Percentiles rank a stretch among this genome's conserved stretches.
Evolutionary conservation across 2,329 filamentous ascomycete species (phyloP).

Genomic region (Phaeosphaeria sp.): DNA sequence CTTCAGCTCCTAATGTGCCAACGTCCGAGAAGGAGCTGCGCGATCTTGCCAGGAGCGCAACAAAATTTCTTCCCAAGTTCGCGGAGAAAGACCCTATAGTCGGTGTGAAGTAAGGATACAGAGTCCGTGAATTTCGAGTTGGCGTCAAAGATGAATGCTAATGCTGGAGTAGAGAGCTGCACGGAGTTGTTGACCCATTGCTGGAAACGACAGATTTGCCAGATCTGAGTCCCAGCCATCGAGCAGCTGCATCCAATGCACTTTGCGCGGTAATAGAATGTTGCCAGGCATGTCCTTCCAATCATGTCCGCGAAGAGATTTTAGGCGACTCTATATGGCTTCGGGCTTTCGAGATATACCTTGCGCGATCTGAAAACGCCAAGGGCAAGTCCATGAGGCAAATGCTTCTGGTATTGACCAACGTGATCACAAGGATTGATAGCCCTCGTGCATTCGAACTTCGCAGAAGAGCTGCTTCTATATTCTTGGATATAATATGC

Average conservation of each 20-base stretch:
- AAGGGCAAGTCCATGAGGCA: conserved; percentile 57
- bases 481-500: conserved; percentile 65
- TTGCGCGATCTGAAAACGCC: conserved; percentile 51
- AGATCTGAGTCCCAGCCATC: conserved; percentile 46
- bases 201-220: conserved; percentile 42
- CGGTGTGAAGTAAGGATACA: conserved; percentile 46
- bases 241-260: conserved; percentile 56
- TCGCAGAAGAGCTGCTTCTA: conserved; percentile 37
- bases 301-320: conserved; percentile 37
- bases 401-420: conserved; percentile 50
- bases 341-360: conserved; percentile 49
- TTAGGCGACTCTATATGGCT: conserved; percentile 48
- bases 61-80: conserved; percentile 34
- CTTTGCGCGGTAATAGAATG: conserved; percentile 54
- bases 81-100: conserved; percentile 27
- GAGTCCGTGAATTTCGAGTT: conserved; percentile 42
- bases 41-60: conserved; percentile 33
- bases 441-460: conserved; percentile 29
- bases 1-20: conserved; percentile 14
- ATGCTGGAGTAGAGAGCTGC: conserved; percentile 35
- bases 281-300: conserved; percentile 39
- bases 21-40: conserved; percentile 34
- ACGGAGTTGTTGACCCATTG: conserved; percentile 33
- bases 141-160: conserved; percentile 18
- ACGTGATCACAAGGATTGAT: conserved; percentile 40